phyloP scores from a whole-genome alignment of 2,329 filamentous ascomycete genomes.

The Sclerotinia glacialis region DNA sequence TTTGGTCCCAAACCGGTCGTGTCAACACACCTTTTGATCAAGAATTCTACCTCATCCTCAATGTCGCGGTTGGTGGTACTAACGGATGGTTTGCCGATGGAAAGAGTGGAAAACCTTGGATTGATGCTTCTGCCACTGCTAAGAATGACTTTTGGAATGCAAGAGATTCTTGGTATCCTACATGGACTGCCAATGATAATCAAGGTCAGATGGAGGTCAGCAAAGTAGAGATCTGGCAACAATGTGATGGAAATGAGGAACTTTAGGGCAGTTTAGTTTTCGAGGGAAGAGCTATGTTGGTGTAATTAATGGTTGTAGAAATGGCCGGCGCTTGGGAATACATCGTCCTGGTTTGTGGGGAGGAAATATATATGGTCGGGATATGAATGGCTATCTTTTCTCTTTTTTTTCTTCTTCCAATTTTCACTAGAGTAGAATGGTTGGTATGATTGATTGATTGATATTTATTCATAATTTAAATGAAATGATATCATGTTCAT shows the following conservation, averaged over 20 bases:
- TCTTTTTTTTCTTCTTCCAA: neutral
- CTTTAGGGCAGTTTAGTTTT: neutral
- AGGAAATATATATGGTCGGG: neutral
- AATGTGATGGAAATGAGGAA: slow-evolving; percentile 59
- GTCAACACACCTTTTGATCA: slow-evolving; percentile 71
- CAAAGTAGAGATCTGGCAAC: slow-evolving; percentile 68
- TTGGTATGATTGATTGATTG: neutral
- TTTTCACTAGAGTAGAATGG: neutral
- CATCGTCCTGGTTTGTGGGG: neutral
- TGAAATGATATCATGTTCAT: too few species aligned
- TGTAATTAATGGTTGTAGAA: neutral
- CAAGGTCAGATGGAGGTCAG: slow-evolving; percentile 65
- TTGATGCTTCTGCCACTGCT: slow-evolving; percentile 64
- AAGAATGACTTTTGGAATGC: slow-evolving; percentile 75
- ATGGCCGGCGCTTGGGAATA: neutral
- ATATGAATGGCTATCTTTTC: neutral
- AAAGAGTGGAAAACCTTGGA: slow-evolving; percentile 72
- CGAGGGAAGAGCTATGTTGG: too few species aligned
- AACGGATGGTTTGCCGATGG: slow-evolving; percentile 84
- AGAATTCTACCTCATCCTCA: slow-evolving; percentile 72
- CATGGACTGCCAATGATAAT: slow-evolving; percentile 57
- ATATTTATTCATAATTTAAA: neutral
- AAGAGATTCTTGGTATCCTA: slow-evolving; percentile 62
- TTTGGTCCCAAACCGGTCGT: slow-evolving; percentile 61
- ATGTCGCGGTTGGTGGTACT: slow-evolving; percentile 71